Conservation (phyloP, 2,329 filamentous ascomycete genomes). For the Scytalidium sp. region DNA sequence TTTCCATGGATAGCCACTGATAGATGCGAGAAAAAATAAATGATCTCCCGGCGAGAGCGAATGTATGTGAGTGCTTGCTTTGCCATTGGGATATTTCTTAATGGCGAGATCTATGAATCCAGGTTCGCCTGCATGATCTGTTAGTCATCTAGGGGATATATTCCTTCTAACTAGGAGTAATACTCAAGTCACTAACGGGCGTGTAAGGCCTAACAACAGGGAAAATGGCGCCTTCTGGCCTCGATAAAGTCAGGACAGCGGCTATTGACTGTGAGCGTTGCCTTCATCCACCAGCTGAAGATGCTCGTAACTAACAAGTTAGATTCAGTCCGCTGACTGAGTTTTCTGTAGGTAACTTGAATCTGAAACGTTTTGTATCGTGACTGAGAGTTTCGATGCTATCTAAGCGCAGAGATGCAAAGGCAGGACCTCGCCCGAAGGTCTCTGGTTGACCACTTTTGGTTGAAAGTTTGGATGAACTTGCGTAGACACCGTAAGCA, state of each 20-base stretch:
- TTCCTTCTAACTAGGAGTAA: not conserved
- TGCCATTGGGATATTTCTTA: conserved; percentile 66
- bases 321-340: conserved; percentile 46
- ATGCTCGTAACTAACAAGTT: conserved; percentile 36
- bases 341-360: conserved; percentile 47
- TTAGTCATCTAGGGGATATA: conserved; percentile 4
- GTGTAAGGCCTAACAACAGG: conserved; percentile 66
- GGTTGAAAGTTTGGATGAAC: no score
- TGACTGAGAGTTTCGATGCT: conserved; percentile 53
- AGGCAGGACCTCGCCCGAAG: no score
- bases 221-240: conserved; percentile 52
- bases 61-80: conserved; percentile 64
- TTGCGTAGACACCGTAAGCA: no score
- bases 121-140: conserved; percentile 40
- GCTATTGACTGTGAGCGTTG: conserved; percentile 7
- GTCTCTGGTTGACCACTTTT: no score
- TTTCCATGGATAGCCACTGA: conserved; percentile 54
- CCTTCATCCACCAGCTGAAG: conserved; percentile 8
- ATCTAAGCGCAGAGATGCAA: conserved; percentile 32
- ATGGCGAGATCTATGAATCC: conserved; percentile 63
- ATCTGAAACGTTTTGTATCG: conserved; percentile 56
- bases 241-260: conserved; percentile 58
- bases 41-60: conserved; percentile 59
- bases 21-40: conserved; percentile 53
- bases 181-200: conserved; percentile 42